Evolutionary conservation across 1,139 yeast genomes (phyloP).

Genomic region (Arxiozyma slooffiae): DNA sequence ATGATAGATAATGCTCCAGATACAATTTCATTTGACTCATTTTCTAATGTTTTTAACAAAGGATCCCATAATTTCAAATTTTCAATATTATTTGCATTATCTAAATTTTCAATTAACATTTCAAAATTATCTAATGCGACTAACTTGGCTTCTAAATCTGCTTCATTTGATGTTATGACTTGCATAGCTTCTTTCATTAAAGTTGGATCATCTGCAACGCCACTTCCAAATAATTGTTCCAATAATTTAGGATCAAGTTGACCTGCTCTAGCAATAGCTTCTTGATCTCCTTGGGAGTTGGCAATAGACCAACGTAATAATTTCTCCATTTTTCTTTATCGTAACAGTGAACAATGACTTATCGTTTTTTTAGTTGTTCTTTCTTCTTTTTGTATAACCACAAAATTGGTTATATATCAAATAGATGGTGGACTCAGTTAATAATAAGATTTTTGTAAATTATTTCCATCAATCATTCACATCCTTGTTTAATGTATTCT

Average conservation of each 20-base stretch:
- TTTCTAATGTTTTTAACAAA: slow-evolving; percentile 43
- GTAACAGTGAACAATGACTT: neutral
- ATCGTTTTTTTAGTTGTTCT: neutral
- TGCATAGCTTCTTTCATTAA: slow-evolving; percentile 67
- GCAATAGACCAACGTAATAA: slow-evolving; percentile 87
- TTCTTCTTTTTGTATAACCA: neutral
- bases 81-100: slow-evolving; percentile 88
- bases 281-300: slow-evolving; percentile 59
- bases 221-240: slow-evolving; percentile 64
- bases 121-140: slow-evolving; percentile 86
- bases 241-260: slow-evolving; percentile 69
- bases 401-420: too few species aligned
- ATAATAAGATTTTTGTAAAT: too few species aligned
- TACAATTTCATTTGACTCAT: slow-evolving; percentile 40
- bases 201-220: slow-evolving; percentile 64
- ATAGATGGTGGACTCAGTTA: too few species aligned
- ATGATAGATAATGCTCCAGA: slow-evolving; percentile 61
- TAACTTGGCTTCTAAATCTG: slow-evolving; percentile 51
- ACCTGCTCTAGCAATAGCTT: slow-evolving; percentile 50
- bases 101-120: slow-evolving; percentile 86
- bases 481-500: too few species aligned
- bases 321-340: slow-evolving; percentile 58
- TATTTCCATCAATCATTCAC: too few species aligned
- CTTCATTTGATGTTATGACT: slow-evolving; percentile 55
- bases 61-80: slow-evolving; percentile 74